phyloP scores from a whole-genome alignment of 306 rosid genomes.

The Rubus idaeus region DNA sequence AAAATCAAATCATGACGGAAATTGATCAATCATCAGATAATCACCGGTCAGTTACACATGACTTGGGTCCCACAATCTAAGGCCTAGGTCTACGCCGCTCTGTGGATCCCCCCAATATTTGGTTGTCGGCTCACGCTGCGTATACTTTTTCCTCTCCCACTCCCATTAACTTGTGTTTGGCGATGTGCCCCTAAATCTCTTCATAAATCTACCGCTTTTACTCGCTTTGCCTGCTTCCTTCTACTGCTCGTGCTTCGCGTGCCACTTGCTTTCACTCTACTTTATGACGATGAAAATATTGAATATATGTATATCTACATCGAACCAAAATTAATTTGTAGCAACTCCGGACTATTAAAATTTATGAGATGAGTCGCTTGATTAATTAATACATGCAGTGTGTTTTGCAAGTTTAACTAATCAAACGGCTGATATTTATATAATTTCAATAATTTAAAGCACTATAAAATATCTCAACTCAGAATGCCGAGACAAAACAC shows the following conservation, averaged over 20 bases:
- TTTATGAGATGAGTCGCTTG: too few species aligned
- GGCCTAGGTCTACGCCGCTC: background rate
- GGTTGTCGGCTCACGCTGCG: conserved; percentile 45
- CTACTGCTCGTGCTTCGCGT: background rate
- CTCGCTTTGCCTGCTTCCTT: background rate
- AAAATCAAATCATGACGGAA: background rate
- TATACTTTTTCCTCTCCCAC: conserved; percentile 14
- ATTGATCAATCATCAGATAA: conserved; percentile 4
- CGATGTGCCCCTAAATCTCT: conserved; percentile 34
- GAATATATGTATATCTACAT: too few species aligned
- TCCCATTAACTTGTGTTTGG: conserved; percentile 52
- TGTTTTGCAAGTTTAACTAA: too few species aligned
- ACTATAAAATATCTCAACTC: too few species aligned
- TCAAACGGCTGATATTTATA: too few species aligned
- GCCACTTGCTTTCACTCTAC: background rate
- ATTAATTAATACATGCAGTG: too few species aligned
- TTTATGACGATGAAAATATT: background rate
- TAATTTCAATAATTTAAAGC: too few species aligned
- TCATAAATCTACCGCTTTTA: background rate
- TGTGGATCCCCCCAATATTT: conserved; percentile 11
- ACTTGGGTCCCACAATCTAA: background rate
- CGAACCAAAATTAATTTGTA: too few species aligned
- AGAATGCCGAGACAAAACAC: too few species aligned
- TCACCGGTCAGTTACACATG: background rate
- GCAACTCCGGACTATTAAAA: too few species aligned